A percentile compares a stretch with the other conserved stretches of the same genome.
Evolutionary conservation across 495 filamentous ascomycete species (phyloP).

Genomic region (Haplographium delicatum): DNA sequence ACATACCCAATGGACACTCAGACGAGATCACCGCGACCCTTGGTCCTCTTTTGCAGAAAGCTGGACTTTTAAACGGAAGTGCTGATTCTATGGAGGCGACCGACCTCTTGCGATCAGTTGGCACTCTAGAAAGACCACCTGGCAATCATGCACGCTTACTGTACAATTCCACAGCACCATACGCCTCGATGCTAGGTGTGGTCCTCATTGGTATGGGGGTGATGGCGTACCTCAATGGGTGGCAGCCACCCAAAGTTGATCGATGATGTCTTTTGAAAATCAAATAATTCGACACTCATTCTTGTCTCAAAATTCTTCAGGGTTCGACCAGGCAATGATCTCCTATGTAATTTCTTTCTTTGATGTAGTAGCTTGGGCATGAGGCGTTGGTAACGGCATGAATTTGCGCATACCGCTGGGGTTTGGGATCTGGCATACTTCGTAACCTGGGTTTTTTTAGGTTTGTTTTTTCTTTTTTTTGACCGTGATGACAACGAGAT

Average conservation of each 20-base stretch:
- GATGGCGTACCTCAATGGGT: constrained; percentile 89
- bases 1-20: constrained; percentile 3
- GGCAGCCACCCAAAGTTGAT: constrained; percentile 26
- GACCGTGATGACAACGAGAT: constrained; percentile 12
- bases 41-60: constrained; percentile 9
- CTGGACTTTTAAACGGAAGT: constrained; percentile 35
- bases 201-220: constrained; percentile 83
- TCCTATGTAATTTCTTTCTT: constrained; percentile 13
- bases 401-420: constrained; percentile 8
- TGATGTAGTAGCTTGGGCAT: constrained; percentile 15
- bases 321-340: neutral
- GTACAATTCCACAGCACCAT: constrained; percentile 69
- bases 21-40: neutral
- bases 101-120: constrained; percentile 27
- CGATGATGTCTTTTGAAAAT: constrained; percentile 11
- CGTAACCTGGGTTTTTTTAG: neutral
- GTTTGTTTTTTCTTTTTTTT: constrained; percentile 7
- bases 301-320: neutral
- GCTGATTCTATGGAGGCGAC: constrained; percentile 24
- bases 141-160: constrained; percentile 41
- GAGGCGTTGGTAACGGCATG: constrained; percentile 14
- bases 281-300: constrained; percentile 3
- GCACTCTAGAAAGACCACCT: constrained; percentile 29
- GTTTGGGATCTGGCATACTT: constrained; percentile 9
- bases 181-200: constrained; percentile 82